Conservation (phyloP, 192 early-diverging fungal genomes). For the Helicostylum pulchrum region DNA sequence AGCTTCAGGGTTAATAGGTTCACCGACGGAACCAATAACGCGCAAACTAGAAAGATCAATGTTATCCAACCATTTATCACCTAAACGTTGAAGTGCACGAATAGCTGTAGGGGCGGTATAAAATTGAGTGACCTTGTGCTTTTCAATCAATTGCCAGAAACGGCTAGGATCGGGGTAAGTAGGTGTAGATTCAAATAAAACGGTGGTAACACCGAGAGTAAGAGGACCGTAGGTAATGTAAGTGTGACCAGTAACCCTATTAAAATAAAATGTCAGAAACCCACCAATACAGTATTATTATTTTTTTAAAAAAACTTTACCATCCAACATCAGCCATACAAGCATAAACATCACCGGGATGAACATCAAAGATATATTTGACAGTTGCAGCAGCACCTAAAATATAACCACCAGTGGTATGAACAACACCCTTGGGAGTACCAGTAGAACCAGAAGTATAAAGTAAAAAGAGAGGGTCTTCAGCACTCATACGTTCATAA, state of each 20-base stretch:
- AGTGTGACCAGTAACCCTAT: slow-evolving; percentile 69
- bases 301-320: slow-evolving; percentile 8
- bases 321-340: slow-evolving; percentile 96
- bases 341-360: slow-evolving; percentile 82
- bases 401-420: slow-evolving; percentile 92
- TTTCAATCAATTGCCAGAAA: slow-evolving; percentile 81
- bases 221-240: slow-evolving; percentile 95
- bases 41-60: slow-evolving; percentile 84
- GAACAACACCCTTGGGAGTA: slow-evolving; percentile 89
- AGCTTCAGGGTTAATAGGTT: slow-evolving; percentile 96
- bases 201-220: slow-evolving; percentile 80
- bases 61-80: slow-evolving; percentile 71
- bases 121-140: slow-evolving; percentile 92
- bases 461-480: slow-evolving; percentile 92
- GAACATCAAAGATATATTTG: slow-evolving; percentile 94
- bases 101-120: slow-evolving; percentile 98
- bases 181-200: slow-evolving; percentile 93
- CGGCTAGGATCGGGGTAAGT: slow-evolving; percentile 84
- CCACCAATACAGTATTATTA: slow-evolving; percentile 10
- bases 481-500: slow-evolving; percentile 77
- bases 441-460: slow-evolving; percentile 92
- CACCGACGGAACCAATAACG: slow-evolving; percentile 91
- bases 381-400: slow-evolving; percentile 78
- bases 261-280: too few species aligned
- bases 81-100: slow-evolving; percentile 83